Evolutionary conservation across 768 basidiomycete species (phyloP).

Genomic region (Mrakia gelida): DNA sequence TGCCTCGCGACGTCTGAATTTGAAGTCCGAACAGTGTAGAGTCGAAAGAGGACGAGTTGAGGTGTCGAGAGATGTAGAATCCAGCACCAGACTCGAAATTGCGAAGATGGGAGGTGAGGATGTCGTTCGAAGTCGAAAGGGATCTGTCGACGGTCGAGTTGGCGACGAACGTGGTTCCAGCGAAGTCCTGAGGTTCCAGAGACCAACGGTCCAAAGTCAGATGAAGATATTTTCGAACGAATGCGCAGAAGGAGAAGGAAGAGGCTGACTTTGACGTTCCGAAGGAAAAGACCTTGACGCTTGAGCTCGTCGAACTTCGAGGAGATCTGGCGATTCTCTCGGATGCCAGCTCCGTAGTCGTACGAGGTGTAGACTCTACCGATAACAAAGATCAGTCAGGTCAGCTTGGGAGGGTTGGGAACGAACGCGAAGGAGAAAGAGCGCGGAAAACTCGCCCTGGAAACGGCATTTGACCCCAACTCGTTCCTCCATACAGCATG

Average conservation of each 20-base stretch:
- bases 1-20: conserved; percentile 50
- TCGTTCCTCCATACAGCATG: conserved; percentile 75
- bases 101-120: conserved; percentile 46
- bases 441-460: conserved; percentile 50
- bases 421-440: not conserved
- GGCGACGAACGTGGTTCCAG: conserved; percentile 1
- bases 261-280: conserved; percentile 52
- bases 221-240: not conserved
- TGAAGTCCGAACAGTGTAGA: conserved; percentile 58
- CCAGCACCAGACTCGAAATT: conserved; percentile 64
- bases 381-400: not conserved
- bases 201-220: not conserved
- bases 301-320: conserved; percentile 74
- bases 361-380: conserved; percentile 51
- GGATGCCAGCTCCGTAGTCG: conserved; percentile 62
- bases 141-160: not conserved
- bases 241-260: not conserved
- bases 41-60: conserved; percentile 55
- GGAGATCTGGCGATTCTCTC: conserved; percentile 60
- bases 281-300: conserved; percentile 69
- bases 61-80: conserved; percentile 69
- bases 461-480: conserved; percentile 76
- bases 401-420: not conserved
- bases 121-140: not conserved
- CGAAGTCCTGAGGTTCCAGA: not conserved